phyloP scores from a whole-genome alignment of 768 basidiomycete species.

The Mycena floridula region DNA sequence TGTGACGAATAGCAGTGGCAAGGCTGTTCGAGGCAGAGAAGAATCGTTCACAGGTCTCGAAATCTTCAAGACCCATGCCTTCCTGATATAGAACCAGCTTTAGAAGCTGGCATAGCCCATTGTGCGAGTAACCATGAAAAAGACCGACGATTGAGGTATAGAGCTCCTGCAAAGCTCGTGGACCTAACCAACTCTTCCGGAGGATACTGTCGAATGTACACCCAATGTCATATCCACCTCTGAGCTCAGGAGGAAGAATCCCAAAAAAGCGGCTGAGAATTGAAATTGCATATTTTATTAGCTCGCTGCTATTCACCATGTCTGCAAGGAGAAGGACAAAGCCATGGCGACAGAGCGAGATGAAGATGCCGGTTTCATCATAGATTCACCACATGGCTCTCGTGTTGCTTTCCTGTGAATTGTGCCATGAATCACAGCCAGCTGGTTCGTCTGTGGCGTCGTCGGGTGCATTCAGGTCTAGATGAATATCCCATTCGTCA shows the following conservation, averaged over 20 bases:
- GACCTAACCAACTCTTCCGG: neutral
- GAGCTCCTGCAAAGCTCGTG: neutral
- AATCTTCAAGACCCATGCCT: neutral
- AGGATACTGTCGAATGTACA: neutral
- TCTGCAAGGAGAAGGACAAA: conserved; percentile 1
- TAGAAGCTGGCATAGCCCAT: neutral
- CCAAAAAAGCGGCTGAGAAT: too few relatives aligned
- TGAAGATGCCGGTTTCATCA: conserved; percentile 6
- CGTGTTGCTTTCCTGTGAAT: too few relatives aligned
- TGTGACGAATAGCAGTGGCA: neutral
- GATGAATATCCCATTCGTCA: conserved; percentile 4
- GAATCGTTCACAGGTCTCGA: neutral
- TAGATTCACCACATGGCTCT: conserved; percentile 2
- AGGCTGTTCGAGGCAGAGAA: neutral
- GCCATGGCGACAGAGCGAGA: conserved; percentile 4
- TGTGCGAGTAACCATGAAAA: neutral
- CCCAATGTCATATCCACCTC: conserved; percentile 4
- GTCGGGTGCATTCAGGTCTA: too few relatives aligned
- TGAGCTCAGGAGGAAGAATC: neutral
- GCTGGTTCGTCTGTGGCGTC: too few relatives aligned
- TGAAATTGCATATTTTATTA: too few relatives aligned
- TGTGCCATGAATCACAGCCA: too few relatives aligned
- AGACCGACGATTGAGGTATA: conserved; percentile 6
- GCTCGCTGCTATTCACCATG: conserved; percentile 4
- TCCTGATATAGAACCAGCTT: neutral